Base-by-base conservation (phyloP, 1,284 basidiomycete species). In the Rhodotorula glutinis region DNA sequence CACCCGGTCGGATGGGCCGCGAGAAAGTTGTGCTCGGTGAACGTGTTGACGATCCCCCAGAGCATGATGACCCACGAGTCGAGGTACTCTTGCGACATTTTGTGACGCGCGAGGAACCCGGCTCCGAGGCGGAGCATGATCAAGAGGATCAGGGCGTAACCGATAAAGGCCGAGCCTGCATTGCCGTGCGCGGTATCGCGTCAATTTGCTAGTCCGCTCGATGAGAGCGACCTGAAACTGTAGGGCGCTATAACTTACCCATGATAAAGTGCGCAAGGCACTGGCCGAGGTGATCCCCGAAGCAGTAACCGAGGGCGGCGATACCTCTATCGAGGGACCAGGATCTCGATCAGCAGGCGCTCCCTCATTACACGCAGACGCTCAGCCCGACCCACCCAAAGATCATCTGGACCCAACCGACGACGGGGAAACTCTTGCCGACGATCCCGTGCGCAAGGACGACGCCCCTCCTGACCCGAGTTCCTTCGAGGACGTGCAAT, bases 61-160 rank as follows among this genome's bases (percentile, higher is more conserved):
- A 38, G 58, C 30, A n/a, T 59, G 47, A 53, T 56, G 23, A 95
- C 87, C 82, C 87, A 88, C 21, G 87, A 90, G 79, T 96, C 93
- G 82, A 91, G 88, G 85, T 87, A 93, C 76, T 97, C 94, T 68
- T 93, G 93, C 76, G 79, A 79, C 57, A 77, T 76, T 2, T 80
- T 78, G 11, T 76, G 76, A 7, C 81, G 73, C 69, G 85, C 83
- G 3, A 95, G 82, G 91, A 92, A 97, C 21, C 82, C 82, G 66
- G 91, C 90, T 8, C 93, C 93, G 11, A 88, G 85, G 47, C 92
- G 83, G 38, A 95, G 81, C 76, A 95, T 82, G 66, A 96, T 86
- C 8, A 90, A 85, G 82, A 97, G 86, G 68, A 96, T 85, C 9
- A 86, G 83, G 0, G 87, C 91, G 77, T 98, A 96, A 0, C 85